phyloP scores from a whole-genome alignment of 345 rosid genomes.

The Camelina laxa region DNA sequence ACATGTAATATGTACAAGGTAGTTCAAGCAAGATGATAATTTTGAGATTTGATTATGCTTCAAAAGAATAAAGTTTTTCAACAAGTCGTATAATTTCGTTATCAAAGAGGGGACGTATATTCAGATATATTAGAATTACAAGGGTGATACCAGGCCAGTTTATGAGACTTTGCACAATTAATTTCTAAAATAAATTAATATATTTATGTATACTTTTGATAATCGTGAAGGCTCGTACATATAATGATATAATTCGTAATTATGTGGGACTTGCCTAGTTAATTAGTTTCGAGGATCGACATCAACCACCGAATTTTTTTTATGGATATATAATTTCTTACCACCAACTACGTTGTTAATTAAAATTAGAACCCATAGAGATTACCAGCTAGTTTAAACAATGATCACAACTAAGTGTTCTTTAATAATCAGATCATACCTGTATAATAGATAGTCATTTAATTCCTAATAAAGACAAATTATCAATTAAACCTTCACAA shows the following conservation, averaged over 20 bases:
- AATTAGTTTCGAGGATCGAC: neutral
- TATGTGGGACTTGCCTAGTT: neutral
- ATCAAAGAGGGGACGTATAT: no score
- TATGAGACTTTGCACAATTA: neutral
- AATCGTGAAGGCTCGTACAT: neutral
- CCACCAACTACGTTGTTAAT: neutral
- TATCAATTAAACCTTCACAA: neutral
- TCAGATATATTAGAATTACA: no score
- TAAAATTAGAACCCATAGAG: neutral
- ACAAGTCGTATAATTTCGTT: no score
- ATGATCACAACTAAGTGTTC: neutral
- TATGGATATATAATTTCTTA: no score
- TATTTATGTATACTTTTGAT: neutral
- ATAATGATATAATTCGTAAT: neutral
- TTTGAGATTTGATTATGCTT: no score
- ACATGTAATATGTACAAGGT: no score
- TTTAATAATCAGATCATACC: neutral
- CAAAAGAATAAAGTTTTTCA: no score
- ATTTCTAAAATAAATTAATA: neutral
- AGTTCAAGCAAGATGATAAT: no score
- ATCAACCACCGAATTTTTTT: neutral
- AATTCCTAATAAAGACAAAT: neutral
- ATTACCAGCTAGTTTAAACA: conserved; percentile 26
- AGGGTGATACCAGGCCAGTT: no score
- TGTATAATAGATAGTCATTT: neutral